Percentiles rank a stretch among this genome's conserved stretches.
Conservation (phyloP, 1,284 basidiomycete genomes). For the Rhodotorula sp. region DNA sequence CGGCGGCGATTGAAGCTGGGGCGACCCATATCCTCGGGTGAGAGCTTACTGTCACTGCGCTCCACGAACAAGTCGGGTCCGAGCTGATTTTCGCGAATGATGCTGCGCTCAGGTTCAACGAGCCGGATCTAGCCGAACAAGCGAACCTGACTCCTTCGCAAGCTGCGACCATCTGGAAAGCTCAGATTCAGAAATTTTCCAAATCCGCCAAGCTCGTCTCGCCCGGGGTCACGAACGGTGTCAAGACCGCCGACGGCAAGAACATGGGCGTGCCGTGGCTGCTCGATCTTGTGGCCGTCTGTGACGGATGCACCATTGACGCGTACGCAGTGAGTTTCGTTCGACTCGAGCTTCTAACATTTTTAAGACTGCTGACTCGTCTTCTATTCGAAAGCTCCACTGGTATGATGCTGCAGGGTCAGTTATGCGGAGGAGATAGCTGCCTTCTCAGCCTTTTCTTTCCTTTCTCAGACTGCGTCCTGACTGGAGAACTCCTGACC, state of each 20-base stretch:
- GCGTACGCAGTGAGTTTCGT: conserved; percentile 15
- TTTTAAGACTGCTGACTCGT: neutral
- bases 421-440: neutral
- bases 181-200: conserved; percentile 30
- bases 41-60: neutral
- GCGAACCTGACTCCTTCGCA: conserved; percentile 28
- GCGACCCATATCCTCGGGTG: conserved; percentile 28
- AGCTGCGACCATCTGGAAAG: conserved; percentile 20
- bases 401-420: conserved; percentile 28
- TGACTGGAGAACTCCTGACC: neutral
- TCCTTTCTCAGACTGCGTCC: rapidly evolving
- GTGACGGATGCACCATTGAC: conserved; percentile 20
- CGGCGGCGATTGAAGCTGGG: conserved; percentile 15
- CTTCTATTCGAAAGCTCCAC: neutral
- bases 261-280: conserved; percentile 33
- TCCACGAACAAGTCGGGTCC: neutral
- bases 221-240: conserved; percentile 36
- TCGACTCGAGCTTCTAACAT: too few relatives aligned
- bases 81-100: too few relatives aligned
- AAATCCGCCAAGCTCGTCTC: conserved; percentile 38
- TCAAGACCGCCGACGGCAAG: conserved; percentile 7
- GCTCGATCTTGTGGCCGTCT: conserved; percentile 12
- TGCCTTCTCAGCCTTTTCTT: neutral
- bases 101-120: conserved; percentile 22
- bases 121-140: conserved; percentile 35